Conservation (phyloP, 2,329 filamentous ascomycete species). For the Paracorniculantispora psalliotae region DNA sequence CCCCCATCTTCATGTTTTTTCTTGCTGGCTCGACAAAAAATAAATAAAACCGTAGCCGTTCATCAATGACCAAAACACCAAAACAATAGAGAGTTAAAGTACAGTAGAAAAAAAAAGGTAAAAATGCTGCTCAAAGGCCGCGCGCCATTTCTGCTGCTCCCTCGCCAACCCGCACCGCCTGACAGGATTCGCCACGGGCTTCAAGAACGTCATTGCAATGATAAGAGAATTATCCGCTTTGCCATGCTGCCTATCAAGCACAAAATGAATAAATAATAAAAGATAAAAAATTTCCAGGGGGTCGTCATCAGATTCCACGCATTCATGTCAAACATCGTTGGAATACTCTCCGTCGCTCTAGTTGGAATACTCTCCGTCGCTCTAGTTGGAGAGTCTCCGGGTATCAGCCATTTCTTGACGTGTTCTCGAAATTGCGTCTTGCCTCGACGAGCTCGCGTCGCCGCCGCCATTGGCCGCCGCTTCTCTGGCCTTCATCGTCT, state of each 20-base stretch:
- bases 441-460: constrained; percentile 35
- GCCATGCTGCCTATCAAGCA: constrained; percentile 14
- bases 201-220: constrained; percentile 4
- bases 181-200: not conserved
- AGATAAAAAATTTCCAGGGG: constrained; percentile 6
- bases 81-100: constrained; percentile 19
- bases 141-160: not conserved
- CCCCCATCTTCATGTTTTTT: not conserved
- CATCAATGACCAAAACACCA: constrained; percentile 11
- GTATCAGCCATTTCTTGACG: constrained; percentile 17
- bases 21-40: constrained; percentile 5
- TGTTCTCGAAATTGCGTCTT: constrained; percentile 48
- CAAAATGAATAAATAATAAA: constrained; percentile 12
- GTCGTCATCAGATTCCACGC: constrained; percentile 10
- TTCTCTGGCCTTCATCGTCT: constrained; percentile 48
- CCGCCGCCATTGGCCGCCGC: constrained; percentile 57
- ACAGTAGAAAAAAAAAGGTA: constrained; percentile 16
- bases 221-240: constrained; percentile 9
- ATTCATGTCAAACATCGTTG: constrained; percentile 12
- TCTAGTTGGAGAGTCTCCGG: constrained; percentile 12
- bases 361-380: constrained; percentile 6
- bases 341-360: constrained; percentile 8
- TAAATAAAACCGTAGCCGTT: constrained; percentile 1
- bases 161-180: not conserved
- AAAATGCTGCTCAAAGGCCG: not conserved